Percentiles rank a stretch among this genome's conserved stretches.
Evolutionary conservation across 139 green algal genomes (phyloP).

Genomic region (Chara braunii): DNA sequence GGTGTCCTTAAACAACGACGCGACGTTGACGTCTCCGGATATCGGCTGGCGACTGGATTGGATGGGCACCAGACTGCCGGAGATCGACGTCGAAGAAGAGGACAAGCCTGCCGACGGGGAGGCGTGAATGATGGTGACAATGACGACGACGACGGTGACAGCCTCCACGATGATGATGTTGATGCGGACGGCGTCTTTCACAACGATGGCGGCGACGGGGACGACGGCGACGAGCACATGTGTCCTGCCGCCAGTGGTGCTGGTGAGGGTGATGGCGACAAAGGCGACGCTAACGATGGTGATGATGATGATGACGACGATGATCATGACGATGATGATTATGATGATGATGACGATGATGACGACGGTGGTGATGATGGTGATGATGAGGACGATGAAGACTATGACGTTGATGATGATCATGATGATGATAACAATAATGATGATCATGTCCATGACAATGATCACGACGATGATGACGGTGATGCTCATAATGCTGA

Average conservation of each 20-base stretch:
- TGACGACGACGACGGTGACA: neutral
- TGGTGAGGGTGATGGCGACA: neutral
- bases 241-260: neutral
- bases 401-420: constrained; percentile 3
- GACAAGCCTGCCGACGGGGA: too few relatives aligned
- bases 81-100: too few relatives aligned
- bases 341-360: constrained; percentile 5
- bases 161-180: neutral
- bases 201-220: neutral
- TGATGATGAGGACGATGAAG: constrained; percentile 1
- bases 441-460: neutral
- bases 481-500: neutral
- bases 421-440: neutral
- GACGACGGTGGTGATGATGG: neutral
- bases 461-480: neutral
- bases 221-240: neutral
- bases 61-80: too few relatives aligned
- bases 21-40: too few relatives aligned
- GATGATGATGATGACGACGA: constrained; percentile 1
- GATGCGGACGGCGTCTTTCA: neutral
- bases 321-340: constrained; percentile 1
- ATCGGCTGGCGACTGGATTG: too few relatives aligned
- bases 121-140: neutral
- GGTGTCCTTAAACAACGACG: too few relatives aligned
- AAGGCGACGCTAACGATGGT: neutral